Evolutionary conservation across 768 basidiomycete species (phyloP), one percentile per base, ranked within the genome.

Genomic region (Leccinum rimulosum): DNA sequence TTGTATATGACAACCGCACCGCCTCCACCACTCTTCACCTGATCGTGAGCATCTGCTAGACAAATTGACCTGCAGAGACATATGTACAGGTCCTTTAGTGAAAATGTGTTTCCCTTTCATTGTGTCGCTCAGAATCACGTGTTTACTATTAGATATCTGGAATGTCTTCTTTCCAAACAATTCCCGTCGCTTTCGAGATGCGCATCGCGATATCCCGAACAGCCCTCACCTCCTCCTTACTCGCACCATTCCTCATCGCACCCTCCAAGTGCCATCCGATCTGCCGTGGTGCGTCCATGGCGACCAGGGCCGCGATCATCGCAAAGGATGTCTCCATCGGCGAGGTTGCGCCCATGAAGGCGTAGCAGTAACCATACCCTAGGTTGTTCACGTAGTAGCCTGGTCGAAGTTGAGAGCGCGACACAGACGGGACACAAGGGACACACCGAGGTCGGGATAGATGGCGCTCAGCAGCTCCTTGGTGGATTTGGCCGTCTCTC

Each of bases 21-120:
- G 25, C 25, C 25, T 25, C 3, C 25, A 25, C 25, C 25, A 25
- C 25, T 25, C 25, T 25, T 2, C 2, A 25, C 25, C 25, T 25
- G 25, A 25, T 25, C 25, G 25, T 25, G 25, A 25, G 25, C 25
- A 25, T 25, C 30, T 30, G 8, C 84, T 84, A 25, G 90, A 85
- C 68, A 92, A 78, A 75, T 90, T 93, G 65, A 92, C 78, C 71
- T 89, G 88, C 8, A 91, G 79, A 69, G 90, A 91, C 91, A 25
- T 25, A 92, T 92, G 2, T 60, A 55, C 22, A 22, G 22, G 22
- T 22, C 22, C 30, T 15, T 36, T 15, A 14, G 14, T 36, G 35
- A 36, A 36, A 36, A 22, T 22, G 22, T 22, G 22, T 36, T 14
- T 36, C 36, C 5, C 6, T 36, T 36, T 36, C 14, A 36, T 5